A percentile compares a stretch with the other conserved stretches of the same genome.
Evolutionary conservation across 495 filamentous ascomycete genomes (phyloP).

Genomic region (Schizothecium vesticola): DNA sequence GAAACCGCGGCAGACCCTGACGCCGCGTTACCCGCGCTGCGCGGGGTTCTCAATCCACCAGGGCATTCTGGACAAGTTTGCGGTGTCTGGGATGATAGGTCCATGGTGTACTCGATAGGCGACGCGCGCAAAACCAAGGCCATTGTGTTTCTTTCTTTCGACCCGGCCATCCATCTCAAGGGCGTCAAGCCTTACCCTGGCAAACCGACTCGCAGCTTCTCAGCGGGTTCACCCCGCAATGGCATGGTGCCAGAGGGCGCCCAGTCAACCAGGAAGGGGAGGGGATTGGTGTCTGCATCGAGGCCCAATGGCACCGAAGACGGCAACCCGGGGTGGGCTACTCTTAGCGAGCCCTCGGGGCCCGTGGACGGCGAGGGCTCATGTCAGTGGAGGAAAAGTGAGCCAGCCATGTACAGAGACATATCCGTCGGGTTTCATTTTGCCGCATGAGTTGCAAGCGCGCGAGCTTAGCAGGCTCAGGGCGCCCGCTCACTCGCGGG

Average conservation of each 20-base stretch:
- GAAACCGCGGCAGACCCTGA: slow-evolving; percentile 28
- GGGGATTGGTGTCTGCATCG: slow-evolving; percentile 2
- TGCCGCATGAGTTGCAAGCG: slow-evolving; percentile 9
- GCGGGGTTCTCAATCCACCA: slow-evolving; percentile 53
- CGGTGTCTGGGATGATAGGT: slow-evolving; percentile 57
- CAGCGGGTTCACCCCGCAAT: slow-evolving; percentile 2
- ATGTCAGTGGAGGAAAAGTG: slow-evolving; percentile 22
- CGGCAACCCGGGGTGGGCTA: background rate
- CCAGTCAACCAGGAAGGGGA: slow-evolving; percentile 14
- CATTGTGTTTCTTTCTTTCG: slow-evolving; percentile 60
- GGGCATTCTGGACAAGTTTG: slow-evolving; percentile 42
- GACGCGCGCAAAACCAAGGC: slow-evolving; percentile 38
- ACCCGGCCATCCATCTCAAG: slow-evolving; percentile 40
- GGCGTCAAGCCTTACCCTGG: slow-evolving; percentile 19
- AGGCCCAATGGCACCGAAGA: background rate
- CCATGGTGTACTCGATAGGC: slow-evolving; percentile 51
- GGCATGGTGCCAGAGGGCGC: background rate
- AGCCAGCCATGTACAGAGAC: slow-evolving; percentile 27
- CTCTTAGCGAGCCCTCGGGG: background rate
- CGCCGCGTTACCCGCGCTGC: slow-evolving; percentile 40
- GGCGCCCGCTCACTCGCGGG: background rate
- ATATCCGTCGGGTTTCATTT: slow-evolving; percentile 34
- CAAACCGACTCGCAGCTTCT: background rate
- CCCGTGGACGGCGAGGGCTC: background rate
- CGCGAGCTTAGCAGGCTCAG: background rate